A percentile compares a stretch with the other conserved stretches of the same genome.
phyloP scores from a whole-genome alignment of 371 early-diverging fungal genomes.

The Amoeboradix gromovi region DNA sequence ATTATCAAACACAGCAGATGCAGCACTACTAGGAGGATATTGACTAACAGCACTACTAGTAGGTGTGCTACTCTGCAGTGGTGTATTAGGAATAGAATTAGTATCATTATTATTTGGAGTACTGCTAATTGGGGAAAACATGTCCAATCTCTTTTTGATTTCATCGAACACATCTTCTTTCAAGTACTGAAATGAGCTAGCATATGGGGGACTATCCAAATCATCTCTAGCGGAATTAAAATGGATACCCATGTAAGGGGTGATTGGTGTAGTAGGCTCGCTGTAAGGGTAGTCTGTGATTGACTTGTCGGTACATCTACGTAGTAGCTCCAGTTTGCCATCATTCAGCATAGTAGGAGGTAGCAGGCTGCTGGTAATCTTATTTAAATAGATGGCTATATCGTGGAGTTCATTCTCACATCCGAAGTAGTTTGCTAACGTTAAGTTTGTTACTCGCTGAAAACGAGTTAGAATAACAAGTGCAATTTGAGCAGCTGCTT shows the following conservation, averaged over 20 bases:
- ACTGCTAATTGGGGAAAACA: background rate
- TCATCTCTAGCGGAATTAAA: background rate
- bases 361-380: background rate
- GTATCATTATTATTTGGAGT: background rate
- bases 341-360: background rate
- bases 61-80: too few species aligned
- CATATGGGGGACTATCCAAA: background rate
- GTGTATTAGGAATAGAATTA: background rate
- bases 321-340: background rate
- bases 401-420: background rate
- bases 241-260: background rate
- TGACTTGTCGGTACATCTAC: background rate
- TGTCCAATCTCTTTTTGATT: background rate
- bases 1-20: background rate
- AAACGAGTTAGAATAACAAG: conserved; percentile 81
- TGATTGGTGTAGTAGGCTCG: background rate
- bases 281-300: background rate
- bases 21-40: too few species aligned
- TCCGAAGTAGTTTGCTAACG: conserved; percentile 65
- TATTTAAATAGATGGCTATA: background rate
- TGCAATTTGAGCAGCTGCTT: conserved; percentile 71
- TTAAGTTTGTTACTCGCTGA: conserved; percentile 48
- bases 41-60: background rate
- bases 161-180: background rate
- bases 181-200: background rate